These are phyloP conservation scores for Mortierella sp. DNA, from an alignment of 371 early-diverging fungal species.

Conservation along the genomic window DNA sequence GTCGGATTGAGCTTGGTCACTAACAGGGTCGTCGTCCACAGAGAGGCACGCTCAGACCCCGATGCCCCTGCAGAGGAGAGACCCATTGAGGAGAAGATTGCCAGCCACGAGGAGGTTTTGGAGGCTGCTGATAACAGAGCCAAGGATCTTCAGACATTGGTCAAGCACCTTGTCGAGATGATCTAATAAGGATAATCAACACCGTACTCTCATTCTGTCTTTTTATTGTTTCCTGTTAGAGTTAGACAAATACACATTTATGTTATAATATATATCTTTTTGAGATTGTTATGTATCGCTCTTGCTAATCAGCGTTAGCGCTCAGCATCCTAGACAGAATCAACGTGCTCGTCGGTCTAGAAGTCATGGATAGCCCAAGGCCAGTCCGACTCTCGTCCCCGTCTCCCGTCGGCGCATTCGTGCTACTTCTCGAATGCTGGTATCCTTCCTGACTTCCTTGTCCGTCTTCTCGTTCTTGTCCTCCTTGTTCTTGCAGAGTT, in stretches of 20 bases:
- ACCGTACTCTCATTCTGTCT: background rate
- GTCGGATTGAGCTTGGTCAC: constrained; percentile 90
- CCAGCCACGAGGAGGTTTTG: constrained; percentile 92
- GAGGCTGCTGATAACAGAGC: constrained; percentile 78
- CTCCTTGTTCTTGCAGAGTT: too few species aligned
- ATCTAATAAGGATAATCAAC: constrained; percentile 19
- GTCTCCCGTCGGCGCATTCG: constrained; percentile 4
- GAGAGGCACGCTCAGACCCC: constrained; percentile 73
- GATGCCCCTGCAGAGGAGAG: constrained; percentile 66
- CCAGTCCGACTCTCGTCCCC: background rate
- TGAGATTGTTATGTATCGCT: too few species aligned
- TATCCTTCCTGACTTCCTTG: too few species aligned
- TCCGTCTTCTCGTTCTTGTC: too few species aligned
- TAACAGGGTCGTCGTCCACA: constrained; percentile 79
- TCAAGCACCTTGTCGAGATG: constrained; percentile 54
- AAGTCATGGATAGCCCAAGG: background rate
- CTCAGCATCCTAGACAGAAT: constrained; percentile 13
- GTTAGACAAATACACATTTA: too few species aligned
- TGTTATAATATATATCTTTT: too few species aligned
- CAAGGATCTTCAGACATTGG: constrained; percentile 74
- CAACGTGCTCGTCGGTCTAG: constrained; percentile 12
- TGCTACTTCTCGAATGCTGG: constrained; percentile 23
- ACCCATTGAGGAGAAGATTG: constrained; percentile 64
- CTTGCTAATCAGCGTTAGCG: constrained; percentile 7
- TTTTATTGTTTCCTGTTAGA: background rate